These are phyloP conservation scores for Acorus calamus DNA, from an alignment of 106 monocot genomes.

Conservation along the genomic window DNA sequence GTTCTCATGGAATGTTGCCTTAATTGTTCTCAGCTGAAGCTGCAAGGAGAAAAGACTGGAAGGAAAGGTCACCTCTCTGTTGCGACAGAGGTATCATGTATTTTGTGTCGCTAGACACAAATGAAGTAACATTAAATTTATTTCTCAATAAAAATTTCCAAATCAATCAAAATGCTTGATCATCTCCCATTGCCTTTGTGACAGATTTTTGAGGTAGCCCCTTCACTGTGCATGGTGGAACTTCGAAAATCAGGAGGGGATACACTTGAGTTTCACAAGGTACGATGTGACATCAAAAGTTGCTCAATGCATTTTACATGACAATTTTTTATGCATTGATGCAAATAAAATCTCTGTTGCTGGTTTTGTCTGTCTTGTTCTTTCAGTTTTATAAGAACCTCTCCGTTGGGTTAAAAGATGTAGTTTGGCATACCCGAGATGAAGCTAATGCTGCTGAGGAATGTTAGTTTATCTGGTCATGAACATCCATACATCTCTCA, in stretches of 20 bases:
- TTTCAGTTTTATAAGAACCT: slow-evolving; percentile 44
- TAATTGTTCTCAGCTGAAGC: slow-evolving; percentile 44
- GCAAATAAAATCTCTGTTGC: neutral
- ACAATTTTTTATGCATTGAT: too few relatives aligned
- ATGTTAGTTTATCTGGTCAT: too few relatives aligned
- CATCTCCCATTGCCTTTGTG: neutral
- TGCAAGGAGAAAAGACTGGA: slow-evolving; percentile 70
- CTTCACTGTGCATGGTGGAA: slow-evolving; percentile 66
- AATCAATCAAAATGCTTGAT: neutral
- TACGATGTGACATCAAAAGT: neutral
- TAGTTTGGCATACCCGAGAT: slow-evolving; percentile 13
- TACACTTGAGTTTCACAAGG: slow-evolving; percentile 61
- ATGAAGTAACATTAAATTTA: neutral
- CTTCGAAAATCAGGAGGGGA: slow-evolving; percentile 63
- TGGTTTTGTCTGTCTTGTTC: neutral
- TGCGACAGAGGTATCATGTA: slow-evolving; percentile 59
- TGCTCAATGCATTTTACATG: too few relatives aligned
- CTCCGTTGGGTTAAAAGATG: slow-evolving; percentile 42
- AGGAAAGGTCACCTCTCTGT: slow-evolving; percentile 83
- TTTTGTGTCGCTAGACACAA: too few relatives aligned
- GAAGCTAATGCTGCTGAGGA: neutral
- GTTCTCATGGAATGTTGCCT: too few relatives aligned
- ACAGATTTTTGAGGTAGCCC: slow-evolving; percentile 72
- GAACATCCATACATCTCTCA: too few relatives aligned
- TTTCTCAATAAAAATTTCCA: neutral